Base-by-base conservation (phyloP, 352 stramenopile species). In the Pythium plurisporium region DNA sequence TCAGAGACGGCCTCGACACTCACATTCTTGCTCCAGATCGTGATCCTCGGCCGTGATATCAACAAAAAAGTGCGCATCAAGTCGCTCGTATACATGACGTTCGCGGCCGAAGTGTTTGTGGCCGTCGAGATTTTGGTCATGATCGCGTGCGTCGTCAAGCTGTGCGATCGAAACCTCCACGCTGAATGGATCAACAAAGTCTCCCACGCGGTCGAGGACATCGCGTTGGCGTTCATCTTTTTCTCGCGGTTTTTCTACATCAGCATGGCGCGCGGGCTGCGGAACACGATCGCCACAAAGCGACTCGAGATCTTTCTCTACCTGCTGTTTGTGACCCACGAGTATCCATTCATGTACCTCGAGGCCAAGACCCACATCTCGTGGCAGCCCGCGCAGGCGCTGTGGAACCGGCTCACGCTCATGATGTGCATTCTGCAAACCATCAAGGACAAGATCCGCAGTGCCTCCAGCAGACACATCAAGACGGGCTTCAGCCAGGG, bases 341-440 rank as follows among this genome's bases (percentile, higher is more conserved):
- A 81, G 54, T 40, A 74, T 20, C 72, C 69, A 4, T 85, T 79
- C 26, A 7, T 68, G n/a, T 27, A 23, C 31, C 40, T 61, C 0
- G 36, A 60, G 5, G 9, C 27, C 3, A 33, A 41, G 46, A 61
- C 42, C 5, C 15, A 26, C 8, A 22, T 53, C 12, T 56, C 34
- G 12, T 66, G 59, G 59, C 31, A 62, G 47, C 38, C 40, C 4
- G 51, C 45, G 1, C 59, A 61, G n/a, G 59, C 43, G 12, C 36
- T 66, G 42, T 66, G 51, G 43, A 47, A 48, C 15, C 59, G 59
- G 2, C 20, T 66, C 15, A 66, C 59, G 10, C 22, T 66, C 15
- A 43, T 49, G 10, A 12, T 66, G 17, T 66, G 59, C 44, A 33
- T 66, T 6, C 37, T 64, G 7, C 47, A 55, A 3, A 64, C 56